A percentile compares a stretch with the other conserved stretches of the same genome.
phyloP scores from a whole-genome alignment of 106 monocot genomes.

The Ottelia alismoides region DNA sequence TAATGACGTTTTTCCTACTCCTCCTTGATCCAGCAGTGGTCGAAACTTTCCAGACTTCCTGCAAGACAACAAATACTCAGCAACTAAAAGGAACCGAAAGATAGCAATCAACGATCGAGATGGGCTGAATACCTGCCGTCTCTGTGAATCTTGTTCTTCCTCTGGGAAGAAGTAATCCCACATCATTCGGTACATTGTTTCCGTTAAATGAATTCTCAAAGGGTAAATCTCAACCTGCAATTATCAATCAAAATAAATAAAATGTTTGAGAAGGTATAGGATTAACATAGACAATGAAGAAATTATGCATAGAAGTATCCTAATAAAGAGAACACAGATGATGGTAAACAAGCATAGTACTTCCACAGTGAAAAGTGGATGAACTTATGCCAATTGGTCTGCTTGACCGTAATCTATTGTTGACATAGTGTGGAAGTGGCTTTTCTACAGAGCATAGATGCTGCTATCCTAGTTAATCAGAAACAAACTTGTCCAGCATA shows the following conservation, averaged over 20 bases:
- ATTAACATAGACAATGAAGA: no score
- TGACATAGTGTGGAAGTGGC: no score
- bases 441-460: no score
- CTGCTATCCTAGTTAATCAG: no score
- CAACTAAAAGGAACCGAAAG: neutral
- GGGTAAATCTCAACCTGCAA: constrained; percentile 96
- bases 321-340: no score
- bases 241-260: constrained; percentile 1
- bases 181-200: constrained; percentile 98
- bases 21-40: constrained; percentile 79
- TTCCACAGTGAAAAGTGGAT: no score
- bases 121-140: constrained; percentile 57
- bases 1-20: constrained; percentile 44
- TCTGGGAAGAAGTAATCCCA: constrained; percentile 96
- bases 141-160: constrained; percentile 96
- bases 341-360: no score
- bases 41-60: constrained; percentile 99
- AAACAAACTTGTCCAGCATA: no score
- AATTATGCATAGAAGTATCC: no score
- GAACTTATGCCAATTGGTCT: no score
- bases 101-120: neutral
- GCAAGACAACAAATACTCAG: neutral
- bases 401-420: no score
- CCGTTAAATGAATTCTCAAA: constrained; percentile 90
- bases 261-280: no score